Evolutionary conservation across 1,284 basidiomycete genomes (phyloP).

Genomic region (Thelephora terrestris): DNA sequence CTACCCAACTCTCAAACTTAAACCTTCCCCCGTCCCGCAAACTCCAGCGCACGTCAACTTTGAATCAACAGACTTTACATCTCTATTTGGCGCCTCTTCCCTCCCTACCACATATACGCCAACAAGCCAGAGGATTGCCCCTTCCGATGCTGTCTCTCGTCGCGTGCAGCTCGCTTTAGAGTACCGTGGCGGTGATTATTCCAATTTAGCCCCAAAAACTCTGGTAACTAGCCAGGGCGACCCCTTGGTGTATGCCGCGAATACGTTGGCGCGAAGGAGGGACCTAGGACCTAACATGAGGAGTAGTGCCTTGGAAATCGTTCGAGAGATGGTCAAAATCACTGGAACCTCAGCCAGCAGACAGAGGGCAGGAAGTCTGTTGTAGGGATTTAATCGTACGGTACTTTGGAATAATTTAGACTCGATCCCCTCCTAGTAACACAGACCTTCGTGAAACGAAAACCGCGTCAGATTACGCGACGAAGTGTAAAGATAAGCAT

Average conservation of each 20-base stretch:
- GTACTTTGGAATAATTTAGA: too few species aligned
- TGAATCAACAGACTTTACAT: neutral
- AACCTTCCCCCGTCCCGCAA: too few species aligned
- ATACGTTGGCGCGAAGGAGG: conserved; percentile 32
- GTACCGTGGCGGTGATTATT: conserved; percentile 39
- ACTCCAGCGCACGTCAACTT: neutral
- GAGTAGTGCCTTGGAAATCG: conserved; percentile 12
- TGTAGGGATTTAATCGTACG: too few species aligned
- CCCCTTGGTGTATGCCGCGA: conserved; percentile 30
- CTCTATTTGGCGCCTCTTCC: neutral
- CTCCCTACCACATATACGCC: neutral
- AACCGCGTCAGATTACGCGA: too few species aligned
- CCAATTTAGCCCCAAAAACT: conserved; percentile 26
- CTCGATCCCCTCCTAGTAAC: too few species aligned
- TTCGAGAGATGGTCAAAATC: conserved; percentile 2
- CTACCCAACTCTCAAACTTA: too few species aligned
- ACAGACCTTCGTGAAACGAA: too few species aligned
- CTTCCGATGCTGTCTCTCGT: neutral
- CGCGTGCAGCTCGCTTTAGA: conserved; percentile 24
- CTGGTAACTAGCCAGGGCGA: conserved; percentile 18
- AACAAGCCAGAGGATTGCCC: neutral
- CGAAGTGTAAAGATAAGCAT: too few species aligned
- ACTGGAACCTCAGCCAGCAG: too few species aligned
- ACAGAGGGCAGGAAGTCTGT: too few species aligned
- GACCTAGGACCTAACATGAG: conserved; percentile 27